phyloP scores from a whole-genome alignment of 1,284 basidiomycete genomes.

The Phylloporus sp. region DNA sequence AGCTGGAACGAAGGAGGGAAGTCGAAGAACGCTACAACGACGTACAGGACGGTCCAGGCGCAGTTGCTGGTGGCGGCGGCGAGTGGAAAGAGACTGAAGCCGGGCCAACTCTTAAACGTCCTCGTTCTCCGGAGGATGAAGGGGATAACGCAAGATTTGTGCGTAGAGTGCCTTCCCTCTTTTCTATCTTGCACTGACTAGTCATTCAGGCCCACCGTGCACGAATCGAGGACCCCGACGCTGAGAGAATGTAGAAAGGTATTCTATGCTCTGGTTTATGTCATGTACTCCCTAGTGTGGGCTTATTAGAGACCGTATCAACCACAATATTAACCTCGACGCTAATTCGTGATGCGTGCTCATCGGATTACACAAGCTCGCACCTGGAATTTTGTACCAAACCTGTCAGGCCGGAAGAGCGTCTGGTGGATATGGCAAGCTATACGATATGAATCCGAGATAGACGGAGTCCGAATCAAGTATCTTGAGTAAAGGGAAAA shows the following conservation, averaged over 20 bases:
- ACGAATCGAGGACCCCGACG: constrained; percentile 63
- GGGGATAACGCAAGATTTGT: constrained; percentile 61
- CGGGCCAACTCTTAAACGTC: constrained; percentile 58
- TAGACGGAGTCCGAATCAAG: constrained; percentile 55
- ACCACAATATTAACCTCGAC: constrained; percentile 9
- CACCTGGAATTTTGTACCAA: constrained; percentile 48
- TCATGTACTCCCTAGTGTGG: constrained; percentile 13
- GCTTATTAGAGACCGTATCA: constrained; percentile 11
- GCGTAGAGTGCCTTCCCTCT: constrained; percentile 32
- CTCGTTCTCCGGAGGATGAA: constrained; percentile 72
- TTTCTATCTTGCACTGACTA: constrained; percentile 12
- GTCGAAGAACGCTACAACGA: constrained; percentile 92
- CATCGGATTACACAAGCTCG: constrained; percentile 65
- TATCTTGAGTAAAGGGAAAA: constrained; percentile 54
- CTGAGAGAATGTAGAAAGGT: constrained; percentile 63
- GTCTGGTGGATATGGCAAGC: constrained; percentile 67
- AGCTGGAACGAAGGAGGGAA: constrained; percentile 81
- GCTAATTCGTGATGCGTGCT: constrained; percentile 18
- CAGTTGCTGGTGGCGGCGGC: constrained; percentile 83
- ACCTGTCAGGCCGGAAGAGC: constrained; percentile 43
- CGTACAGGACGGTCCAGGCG: constrained; percentile 76
- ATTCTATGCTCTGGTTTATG: constrained; percentile 22
- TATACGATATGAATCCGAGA: constrained; percentile 68
- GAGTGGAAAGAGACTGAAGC: constrained; percentile 76
- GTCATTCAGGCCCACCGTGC: constrained; percentile 51